Conservation (phyloP, 176 grass and related monocot genomes). For the Zoysia japonica region DNA sequence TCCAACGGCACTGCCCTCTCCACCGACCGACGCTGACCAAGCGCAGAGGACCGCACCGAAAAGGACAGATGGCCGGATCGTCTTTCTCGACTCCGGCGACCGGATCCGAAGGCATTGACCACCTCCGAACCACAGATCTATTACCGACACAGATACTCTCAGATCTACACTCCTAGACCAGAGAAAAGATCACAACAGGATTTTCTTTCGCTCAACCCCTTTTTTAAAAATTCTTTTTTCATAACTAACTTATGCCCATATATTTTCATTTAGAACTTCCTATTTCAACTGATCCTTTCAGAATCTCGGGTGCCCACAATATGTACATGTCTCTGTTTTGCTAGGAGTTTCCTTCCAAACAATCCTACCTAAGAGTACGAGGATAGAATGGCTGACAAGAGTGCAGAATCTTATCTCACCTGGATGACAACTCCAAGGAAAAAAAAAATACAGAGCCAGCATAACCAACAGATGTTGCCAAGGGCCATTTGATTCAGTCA, state of each 20-base stretch:
- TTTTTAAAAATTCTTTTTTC: too few species aligned
- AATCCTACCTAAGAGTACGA: neutral
- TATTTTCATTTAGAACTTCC: neutral
- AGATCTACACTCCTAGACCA: too few species aligned
- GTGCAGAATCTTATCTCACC: conserved; percentile 32
- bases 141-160: too few species aligned
- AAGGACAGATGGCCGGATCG: too few species aligned
- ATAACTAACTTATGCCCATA: neutral
- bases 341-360: neutral
- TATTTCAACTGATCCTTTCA: neutral
- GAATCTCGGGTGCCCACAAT: neutral
- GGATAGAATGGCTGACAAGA: neutral
- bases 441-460: conserved; percentile 23
- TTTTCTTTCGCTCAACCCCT: too few species aligned
- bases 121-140: too few species aligned
- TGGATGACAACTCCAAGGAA: conserved; percentile 3
- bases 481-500: conserved; percentile 29
- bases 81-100: too few species aligned
- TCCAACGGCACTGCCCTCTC: too few species aligned
- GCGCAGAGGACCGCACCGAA: too few species aligned
- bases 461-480: conserved; percentile 32
- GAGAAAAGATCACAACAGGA: too few species aligned
- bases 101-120: too few species aligned
- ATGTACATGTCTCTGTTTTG: neutral
- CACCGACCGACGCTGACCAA: too few species aligned